A percentile compares a stretch with the other conserved stretches of the same genome.
Conservation (phyloP, 805 yeast species). For the Cyberlindnera meyerae region DNA sequence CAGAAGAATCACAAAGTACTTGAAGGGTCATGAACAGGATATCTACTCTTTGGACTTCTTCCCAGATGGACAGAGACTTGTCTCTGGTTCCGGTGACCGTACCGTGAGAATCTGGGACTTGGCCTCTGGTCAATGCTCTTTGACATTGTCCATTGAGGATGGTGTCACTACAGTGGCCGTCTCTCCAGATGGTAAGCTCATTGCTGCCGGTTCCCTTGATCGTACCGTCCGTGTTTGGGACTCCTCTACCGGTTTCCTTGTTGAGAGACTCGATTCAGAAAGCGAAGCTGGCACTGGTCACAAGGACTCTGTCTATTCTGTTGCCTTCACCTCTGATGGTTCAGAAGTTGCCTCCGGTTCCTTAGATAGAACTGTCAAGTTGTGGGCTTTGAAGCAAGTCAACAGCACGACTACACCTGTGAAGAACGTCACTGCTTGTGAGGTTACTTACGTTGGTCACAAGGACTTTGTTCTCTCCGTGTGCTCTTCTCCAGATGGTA, state of each 20-base stretch:
- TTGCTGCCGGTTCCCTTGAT: constrained; percentile 96
- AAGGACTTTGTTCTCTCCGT: constrained; percentile 93
- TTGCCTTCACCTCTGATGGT: constrained; percentile 88
- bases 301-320: constrained; percentile 92
- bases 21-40: constrained; percentile 96
- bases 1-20: constrained; percentile 75
- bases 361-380: constrained; percentile 89
- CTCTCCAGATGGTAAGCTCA: constrained; percentile 88
- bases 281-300: constrained; percentile 88
- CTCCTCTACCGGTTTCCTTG: constrained; percentile 83
- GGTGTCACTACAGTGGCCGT: constrained; percentile 98
- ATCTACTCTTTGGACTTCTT: constrained; percentile 92
- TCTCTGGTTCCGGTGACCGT: constrained; percentile 94
- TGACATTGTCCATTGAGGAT: constrained; percentile 88
- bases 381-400: constrained; percentile 80
- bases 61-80: constrained; percentile 89
- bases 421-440: constrained; percentile 56
- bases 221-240: constrained; percentile 97
- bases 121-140: constrained; percentile 79
- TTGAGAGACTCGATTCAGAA: constrained; percentile 88
- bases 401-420: constrained; percentile 40
- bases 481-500: constrained; percentile 88
- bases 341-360: constrained; percentile 92
- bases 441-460: constrained; percentile 92
- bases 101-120: constrained; percentile 97